A percentile compares a stretch with the other conserved stretches of the same genome.
Conservation (phyloP, 208 protist species). For the Crithidia expoeki region DNA sequence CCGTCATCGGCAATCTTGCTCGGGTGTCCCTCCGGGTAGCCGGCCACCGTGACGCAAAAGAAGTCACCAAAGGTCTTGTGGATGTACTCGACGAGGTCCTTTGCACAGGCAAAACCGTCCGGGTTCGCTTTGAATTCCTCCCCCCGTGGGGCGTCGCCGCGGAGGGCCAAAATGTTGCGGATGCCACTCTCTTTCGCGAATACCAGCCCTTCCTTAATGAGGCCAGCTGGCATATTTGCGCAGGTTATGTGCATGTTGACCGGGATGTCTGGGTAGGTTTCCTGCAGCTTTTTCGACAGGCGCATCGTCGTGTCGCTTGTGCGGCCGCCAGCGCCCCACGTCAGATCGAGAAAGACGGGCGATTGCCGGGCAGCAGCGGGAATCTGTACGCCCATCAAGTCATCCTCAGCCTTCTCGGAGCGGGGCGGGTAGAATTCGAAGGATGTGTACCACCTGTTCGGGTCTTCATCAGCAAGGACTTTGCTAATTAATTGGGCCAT, state of each 20-base stretch:
- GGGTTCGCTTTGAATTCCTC: constrained; percentile 59
- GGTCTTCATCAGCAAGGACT: constrained; percentile 43
- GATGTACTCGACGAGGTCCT: constrained; percentile 96
- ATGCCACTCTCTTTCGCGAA: constrained; percentile 89
- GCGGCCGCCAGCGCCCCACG: constrained; percentile 95
- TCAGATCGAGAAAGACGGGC: constrained; percentile 96
- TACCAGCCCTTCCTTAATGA: constrained; percentile 80
- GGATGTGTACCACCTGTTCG: constrained; percentile 78
- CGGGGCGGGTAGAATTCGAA: constrained; percentile 97
- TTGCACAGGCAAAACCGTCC: constrained; percentile 89
- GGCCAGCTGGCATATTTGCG: constrained; percentile 87
- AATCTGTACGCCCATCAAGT: constrained; percentile 78
- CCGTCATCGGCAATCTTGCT: constrained; percentile 45
- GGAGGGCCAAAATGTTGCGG: constrained; percentile 96
- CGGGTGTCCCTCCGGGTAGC: constrained; percentile 93
- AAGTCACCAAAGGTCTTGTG: constrained; percentile 92
- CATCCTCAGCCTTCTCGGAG: constrained; percentile 84
- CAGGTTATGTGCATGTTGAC: constrained; percentile 95
- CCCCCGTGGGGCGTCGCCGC: constrained; percentile 86
- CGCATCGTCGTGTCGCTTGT: constrained; percentile 82
- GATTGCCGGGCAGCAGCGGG: constrained; percentile 81
- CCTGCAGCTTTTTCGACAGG: constrained; percentile 87
- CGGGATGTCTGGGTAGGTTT: constrained; percentile 65
- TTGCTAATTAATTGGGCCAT: constrained; percentile 37
- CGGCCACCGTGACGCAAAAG: constrained; percentile 95